A percentile compares a stretch with the other conserved stretches of the same genome.
Conservation (phyloP, 306 rosid genomes). For the Sesbania bispinosa region DNA sequence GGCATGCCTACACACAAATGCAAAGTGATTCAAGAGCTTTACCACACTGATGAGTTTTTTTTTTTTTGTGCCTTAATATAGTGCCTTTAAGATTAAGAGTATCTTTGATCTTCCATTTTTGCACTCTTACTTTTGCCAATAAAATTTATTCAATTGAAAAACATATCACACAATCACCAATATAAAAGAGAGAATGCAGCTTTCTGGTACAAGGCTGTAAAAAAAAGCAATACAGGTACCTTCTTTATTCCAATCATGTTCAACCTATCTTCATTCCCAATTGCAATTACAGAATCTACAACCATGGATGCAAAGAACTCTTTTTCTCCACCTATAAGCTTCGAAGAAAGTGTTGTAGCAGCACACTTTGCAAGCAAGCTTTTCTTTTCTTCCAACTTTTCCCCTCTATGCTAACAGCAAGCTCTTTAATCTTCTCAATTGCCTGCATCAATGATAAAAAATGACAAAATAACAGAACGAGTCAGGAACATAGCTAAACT, state of each 20-base stretch:
- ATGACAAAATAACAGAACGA: background rate
- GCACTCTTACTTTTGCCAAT: background rate
- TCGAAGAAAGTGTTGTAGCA: conserved; percentile 94
- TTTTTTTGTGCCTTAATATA: background rate
- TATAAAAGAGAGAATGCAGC: background rate
- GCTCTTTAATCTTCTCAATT: conserved; percentile 74
- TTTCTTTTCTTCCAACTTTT: conserved; percentile 92
- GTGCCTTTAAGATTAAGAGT: background rate
- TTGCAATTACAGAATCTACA: conserved; percentile 89
- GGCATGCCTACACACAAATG: background rate
- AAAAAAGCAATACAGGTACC: conserved; percentile 36
- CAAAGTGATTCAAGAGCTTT: background rate
- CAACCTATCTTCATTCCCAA: conserved; percentile 84
- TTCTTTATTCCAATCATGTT: conserved; percentile 99
- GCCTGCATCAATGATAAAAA: conserved; percentile 47
- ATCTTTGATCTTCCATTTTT: background rate
- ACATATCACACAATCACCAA: background rate
- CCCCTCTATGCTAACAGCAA: conserved; percentile 94
- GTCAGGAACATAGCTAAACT: background rate
- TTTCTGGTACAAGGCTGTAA: background rate
- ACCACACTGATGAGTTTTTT: background rate
- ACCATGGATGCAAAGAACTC: conserved; percentile 97
- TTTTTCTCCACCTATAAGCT: conserved; percentile 97
- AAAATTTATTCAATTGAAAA: background rate
- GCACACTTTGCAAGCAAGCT: conserved; percentile 88